Conservation (phyloP, 371 early-diverging fungal species). For the Apophysomyces ossiformis region DNA sequence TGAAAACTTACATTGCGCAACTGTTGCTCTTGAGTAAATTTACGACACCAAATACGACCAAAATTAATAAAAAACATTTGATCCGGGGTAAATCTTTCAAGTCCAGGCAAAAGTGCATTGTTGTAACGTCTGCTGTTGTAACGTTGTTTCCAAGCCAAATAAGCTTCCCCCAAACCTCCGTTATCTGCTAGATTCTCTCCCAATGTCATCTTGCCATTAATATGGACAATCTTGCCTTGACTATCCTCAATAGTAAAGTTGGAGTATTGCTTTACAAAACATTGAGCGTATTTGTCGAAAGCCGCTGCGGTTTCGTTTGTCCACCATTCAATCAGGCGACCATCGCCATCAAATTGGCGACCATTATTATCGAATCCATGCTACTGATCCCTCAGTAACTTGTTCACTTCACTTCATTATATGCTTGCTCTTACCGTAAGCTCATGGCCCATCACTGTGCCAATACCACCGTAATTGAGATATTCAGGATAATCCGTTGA, state of each 20-base stretch:
- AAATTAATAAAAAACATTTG: constrained; percentile 61
- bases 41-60: constrained; percentile 61
- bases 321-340: constrained; percentile 68
- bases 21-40: constrained; percentile 38
- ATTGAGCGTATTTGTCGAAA: constrained; percentile 57
- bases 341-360: constrained; percentile 56
- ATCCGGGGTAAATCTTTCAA: constrained; percentile 46
- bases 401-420: background rate
- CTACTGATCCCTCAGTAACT: constrained; percentile 17
- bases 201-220: constrained; percentile 66
- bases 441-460: constrained; percentile 67
- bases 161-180: constrained; percentile 62
- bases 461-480: constrained; percentile 65
- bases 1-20: constrained; percentile 35
- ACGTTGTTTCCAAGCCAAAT: constrained; percentile 22
- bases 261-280: constrained; percentile 71
- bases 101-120: constrained; percentile 56
- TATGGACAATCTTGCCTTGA: constrained; percentile 25
- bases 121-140: constrained; percentile 34
- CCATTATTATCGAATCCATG: constrained; percentile 61
- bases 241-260: constrained; percentile 43
- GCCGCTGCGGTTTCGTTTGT: constrained; percentile 47
- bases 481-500: constrained; percentile 48
- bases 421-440: constrained; percentile 46
- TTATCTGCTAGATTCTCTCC: constrained; percentile 82